A percentile compares a stretch with the other conserved stretches of the same genome.
Evolutionary conservation across 2,329 filamentous ascomycete genomes (phyloP).

Genomic region (Lasiodiplodia hormozganensis): DNA sequence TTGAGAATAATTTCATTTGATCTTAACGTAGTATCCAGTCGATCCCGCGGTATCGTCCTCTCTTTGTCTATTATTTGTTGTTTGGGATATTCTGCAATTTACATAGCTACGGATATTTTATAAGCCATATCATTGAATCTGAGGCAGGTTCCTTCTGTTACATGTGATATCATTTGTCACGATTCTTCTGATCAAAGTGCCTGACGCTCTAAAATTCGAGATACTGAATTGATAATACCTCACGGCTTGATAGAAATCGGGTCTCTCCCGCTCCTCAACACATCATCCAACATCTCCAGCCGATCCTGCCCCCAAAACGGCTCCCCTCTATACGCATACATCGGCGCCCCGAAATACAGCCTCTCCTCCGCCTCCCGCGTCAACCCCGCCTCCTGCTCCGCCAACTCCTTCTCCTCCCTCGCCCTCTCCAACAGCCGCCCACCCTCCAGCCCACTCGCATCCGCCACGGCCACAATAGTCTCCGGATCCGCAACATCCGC

Average conservation of each 20-base stretch:
- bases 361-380: constrained; percentile 33
- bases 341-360: constrained; percentile 36
- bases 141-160: too few relatives aligned
- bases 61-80: too few relatives aligned
- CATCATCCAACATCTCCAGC: constrained; percentile 36
- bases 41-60: too few relatives aligned
- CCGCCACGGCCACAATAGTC: constrained; percentile 7
- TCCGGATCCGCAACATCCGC: constrained; percentile 26
- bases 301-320: constrained; percentile 41
- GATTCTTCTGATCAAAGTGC: too few relatives aligned
- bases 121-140: too few relatives aligned
- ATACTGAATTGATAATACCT: too few relatives aligned
- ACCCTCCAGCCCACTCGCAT: background rate
- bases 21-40: too few relatives aligned
- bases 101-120: too few relatives aligned
- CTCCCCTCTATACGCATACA: constrained; percentile 35
- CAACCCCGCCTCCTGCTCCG: constrained; percentile 6
- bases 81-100: too few relatives aligned
- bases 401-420: constrained; percentile 17
- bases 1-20: too few relatives aligned
- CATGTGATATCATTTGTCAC: too few relatives aligned
- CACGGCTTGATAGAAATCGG: constrained; percentile 3
- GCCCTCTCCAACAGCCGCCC: background rate
- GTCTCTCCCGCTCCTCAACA: constrained; percentile 35
- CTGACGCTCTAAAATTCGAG: too few relatives aligned